Percentiles rank a stretch among this genome's conserved stretches.
Evolutionary conservation across 345 rosid genomes (phyloP).

Genomic region (Eucalyptus erythrocorys): DNA sequence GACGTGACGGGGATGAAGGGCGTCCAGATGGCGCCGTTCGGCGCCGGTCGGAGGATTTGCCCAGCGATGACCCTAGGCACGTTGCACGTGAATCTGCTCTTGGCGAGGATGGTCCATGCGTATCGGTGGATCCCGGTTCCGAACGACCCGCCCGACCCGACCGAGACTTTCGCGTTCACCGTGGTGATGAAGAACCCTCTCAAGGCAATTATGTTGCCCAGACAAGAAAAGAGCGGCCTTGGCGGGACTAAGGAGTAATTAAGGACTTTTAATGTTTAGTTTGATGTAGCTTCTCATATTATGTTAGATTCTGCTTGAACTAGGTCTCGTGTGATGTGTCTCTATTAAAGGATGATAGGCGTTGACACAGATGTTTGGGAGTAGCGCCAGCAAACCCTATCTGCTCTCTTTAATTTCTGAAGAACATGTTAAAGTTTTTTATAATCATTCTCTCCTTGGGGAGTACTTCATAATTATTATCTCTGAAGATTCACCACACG

Average conservation of each 20-base stretch:
- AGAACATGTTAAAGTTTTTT: background rate
- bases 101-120: constrained; percentile 81
- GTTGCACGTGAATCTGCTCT: constrained; percentile 54
- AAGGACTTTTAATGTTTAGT: background rate
- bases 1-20: constrained; percentile 82
- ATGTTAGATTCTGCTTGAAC: background rate
- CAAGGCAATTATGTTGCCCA: constrained; percentile 46
- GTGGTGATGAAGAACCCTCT: constrained; percentile 91
- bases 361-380: background rate
- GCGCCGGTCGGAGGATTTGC: constrained; percentile 88
- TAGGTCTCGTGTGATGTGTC: background rate
- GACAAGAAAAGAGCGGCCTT: constrained; percentile 5
- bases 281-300: background rate
- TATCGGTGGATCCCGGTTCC: constrained; percentile 68
- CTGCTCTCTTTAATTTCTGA: background rate
- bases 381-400: background rate
- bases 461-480: background rate
- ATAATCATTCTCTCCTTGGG: background rate
- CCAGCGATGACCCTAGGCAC: constrained; percentile 81
- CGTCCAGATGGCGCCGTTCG: constrained; percentile 77
- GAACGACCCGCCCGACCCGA: constrained; percentile 56
- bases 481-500: background rate
- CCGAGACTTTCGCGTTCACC: constrained; percentile 83
- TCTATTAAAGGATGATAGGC: background rate
- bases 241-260: background rate